phyloP scores from a whole-genome alignment of 768 basidiomycete genomes.

The Dacryopinax spathularia region DNA sequence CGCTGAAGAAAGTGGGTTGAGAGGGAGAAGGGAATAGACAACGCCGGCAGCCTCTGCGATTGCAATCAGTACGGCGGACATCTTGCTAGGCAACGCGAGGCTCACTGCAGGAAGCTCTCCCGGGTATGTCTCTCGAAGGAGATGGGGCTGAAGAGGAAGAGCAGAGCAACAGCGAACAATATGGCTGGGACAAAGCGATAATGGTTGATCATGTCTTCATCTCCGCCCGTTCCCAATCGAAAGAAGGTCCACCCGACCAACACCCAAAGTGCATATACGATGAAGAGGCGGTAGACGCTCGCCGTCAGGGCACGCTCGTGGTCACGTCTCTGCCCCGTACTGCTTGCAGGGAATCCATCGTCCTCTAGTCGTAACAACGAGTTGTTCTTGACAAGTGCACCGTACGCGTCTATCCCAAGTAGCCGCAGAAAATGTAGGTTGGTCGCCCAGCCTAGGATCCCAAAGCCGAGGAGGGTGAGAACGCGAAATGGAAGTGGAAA shows the following conservation, averaged over 20 bases:
- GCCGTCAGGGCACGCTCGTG: not conserved
- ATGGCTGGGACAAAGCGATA: slow-evolving; percentile 66
- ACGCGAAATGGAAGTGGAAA: slow-evolving; percentile 90
- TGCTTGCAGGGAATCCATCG: slow-evolving; percentile 4
- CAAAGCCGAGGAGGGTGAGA: slow-evolving; percentile 60
- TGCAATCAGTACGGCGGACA: not conserved
- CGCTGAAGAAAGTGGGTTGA: slow-evolving; percentile 66
- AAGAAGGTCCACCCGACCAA: slow-evolving; percentile 56
- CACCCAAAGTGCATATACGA: slow-evolving; percentile 46
- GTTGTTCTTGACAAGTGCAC: slow-evolving; percentile 41
- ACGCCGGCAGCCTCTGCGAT: slow-evolving; percentile 49
- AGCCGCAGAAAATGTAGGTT: slow-evolving; percentile 75
- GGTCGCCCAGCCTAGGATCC: slow-evolving; percentile 79
- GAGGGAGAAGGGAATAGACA: slow-evolving; percentile 54
- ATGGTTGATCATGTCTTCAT: slow-evolving; percentile 47
- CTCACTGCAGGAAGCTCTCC: slow-evolving; percentile 65
- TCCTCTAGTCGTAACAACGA: slow-evolving; percentile 11
- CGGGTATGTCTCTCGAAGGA: slow-evolving; percentile 56
- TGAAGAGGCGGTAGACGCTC: slow-evolving; percentile 48
- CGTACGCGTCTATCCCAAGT: slow-evolving; percentile 57
- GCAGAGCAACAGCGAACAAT: slow-evolving; percentile 42
- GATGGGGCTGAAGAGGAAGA: slow-evolving; percentile 53
- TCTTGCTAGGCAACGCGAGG: not conserved
- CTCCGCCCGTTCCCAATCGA: slow-evolving; percentile 42
- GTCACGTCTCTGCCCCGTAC: not conserved